Evolutionary conservation across 352 stramenopile species (phyloP).

Genomic region (Phytopythium litorale): DNA sequence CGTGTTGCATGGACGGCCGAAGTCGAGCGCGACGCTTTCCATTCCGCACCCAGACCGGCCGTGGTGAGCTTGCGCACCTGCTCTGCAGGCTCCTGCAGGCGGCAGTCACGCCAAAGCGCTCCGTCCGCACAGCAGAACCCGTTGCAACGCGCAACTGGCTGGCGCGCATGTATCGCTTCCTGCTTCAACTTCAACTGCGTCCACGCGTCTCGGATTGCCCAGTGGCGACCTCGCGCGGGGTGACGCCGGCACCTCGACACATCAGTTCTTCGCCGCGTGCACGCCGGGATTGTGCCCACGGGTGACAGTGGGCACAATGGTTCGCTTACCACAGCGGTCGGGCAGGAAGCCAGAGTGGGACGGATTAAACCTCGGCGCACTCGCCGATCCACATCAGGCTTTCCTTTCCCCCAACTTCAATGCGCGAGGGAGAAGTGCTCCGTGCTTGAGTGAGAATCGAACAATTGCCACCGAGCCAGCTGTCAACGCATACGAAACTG

Average conservation of each 20-base stretch:
- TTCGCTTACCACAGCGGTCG: neutral
- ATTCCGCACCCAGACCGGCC: too few relatives aligned
- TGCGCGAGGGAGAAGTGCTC: neutral
- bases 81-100: neutral
- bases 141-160: neutral
- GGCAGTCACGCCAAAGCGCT: neutral
- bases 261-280: neutral
- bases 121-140: neutral
- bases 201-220: neutral
- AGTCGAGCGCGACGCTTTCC: too few relatives aligned
- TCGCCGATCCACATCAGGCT: neutral
- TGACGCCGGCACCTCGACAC: neutral
- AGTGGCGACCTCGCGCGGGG: neutral
- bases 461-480: neutral
- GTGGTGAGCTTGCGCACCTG: neutral
- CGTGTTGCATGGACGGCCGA: too few relatives aligned
- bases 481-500: neutral
- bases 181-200: constrained; percentile 5
- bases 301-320: too few relatives aligned
- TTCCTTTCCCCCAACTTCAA: neutral
- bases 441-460: neutral
- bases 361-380: neutral
- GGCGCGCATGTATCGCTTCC: neutral
- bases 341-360: neutral
- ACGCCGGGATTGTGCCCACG: too few relatives aligned